phyloP scores from a whole-genome alignment of 2,329 filamentous ascomycete species.

The Incumbomyces delicatus region DNA sequence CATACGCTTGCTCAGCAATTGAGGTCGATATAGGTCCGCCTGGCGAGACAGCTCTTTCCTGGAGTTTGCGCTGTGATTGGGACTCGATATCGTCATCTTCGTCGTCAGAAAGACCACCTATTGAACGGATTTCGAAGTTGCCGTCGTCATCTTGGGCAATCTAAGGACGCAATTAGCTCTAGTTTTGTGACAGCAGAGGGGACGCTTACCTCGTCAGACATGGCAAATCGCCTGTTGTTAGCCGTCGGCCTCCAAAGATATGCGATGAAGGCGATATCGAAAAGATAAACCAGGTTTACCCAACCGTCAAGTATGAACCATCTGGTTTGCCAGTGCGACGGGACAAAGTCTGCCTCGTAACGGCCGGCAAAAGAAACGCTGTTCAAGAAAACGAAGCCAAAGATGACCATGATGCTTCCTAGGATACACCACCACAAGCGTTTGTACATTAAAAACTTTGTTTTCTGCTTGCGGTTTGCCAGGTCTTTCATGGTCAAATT shows the following conservation, averaged over 20 bases:
- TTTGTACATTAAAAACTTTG: slow-evolving; percentile 92
- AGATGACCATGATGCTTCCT: slow-evolving; percentile 84
- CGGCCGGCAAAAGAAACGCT: slow-evolving; percentile 86
- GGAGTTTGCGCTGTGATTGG: slow-evolving; percentile 26
- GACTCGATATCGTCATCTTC: slow-evolving; percentile 38
- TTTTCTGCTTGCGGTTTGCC: slow-evolving; percentile 84
- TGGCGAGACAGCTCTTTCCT: slow-evolving; percentile 14
- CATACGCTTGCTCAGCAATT: slow-evolving; percentile 15
- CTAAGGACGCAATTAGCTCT: slow-evolving; percentile 32
- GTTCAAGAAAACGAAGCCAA: slow-evolving; percentile 98
- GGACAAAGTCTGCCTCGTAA: slow-evolving; percentile 78
- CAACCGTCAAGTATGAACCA: slow-evolving; percentile 98
- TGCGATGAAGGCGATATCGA: slow-evolving; percentile 83
- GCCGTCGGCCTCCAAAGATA: slow-evolving; percentile 95
- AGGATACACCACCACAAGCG: slow-evolving; percentile 98
- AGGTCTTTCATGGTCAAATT: slow-evolving; percentile 93
- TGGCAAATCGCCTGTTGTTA: slow-evolving; percentile 94
- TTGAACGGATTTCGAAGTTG: slow-evolving; percentile 90
- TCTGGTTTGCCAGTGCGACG: slow-evolving; percentile 90
- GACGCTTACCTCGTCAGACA: slow-evolving; percentile 75
- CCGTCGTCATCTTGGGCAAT: slow-evolving; percentile 97
- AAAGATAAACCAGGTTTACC: slow-evolving; percentile 92
- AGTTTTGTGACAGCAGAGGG: background rate
- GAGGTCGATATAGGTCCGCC: slow-evolving; percentile 14
- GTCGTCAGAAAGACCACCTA: slow-evolving; percentile 58